phyloP scores from a whole-genome alignment of 1,284 basidiomycete species.

The Ceratobasidium sp. region DNA sequence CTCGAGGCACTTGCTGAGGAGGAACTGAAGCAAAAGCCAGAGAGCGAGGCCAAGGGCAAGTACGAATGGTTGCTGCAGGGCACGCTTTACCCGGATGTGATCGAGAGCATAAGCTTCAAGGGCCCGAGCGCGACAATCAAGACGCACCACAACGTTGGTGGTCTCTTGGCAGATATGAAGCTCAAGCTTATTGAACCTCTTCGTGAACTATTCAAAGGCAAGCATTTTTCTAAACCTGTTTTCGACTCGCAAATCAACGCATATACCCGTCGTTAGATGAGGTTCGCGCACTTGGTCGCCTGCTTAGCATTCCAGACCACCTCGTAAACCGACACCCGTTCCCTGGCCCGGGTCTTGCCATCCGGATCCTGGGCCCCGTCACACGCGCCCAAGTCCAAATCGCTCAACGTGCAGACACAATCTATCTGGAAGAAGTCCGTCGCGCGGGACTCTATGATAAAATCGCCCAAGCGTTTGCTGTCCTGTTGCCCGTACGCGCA shows the following conservation, averaged over 20 bases:
- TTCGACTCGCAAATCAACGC: neutral
- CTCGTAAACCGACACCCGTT: constrained; percentile 99
- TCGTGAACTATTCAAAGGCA: constrained; percentile 97
- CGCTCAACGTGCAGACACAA: constrained; percentile 93
- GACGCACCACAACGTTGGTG: constrained; percentile 99
- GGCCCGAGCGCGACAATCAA: constrained; percentile 99
- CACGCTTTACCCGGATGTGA: constrained; percentile 99
- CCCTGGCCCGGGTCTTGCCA: constrained; percentile 98
- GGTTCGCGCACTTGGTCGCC: constrained; percentile 89
- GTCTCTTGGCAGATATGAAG: constrained; percentile 97
- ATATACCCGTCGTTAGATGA: constrained; percentile 69
- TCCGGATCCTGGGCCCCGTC: constrained; percentile 95
- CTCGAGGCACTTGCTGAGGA: constrained; percentile 85
- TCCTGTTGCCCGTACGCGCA: constrained; percentile 94
- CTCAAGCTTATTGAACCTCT: constrained; percentile 98
- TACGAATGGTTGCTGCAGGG: constrained; percentile 98
- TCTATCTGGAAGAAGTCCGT: constrained; percentile 98
- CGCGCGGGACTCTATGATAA: constrained; percentile 91
- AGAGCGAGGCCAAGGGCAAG: constrained; percentile 79
- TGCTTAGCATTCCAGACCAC: constrained; percentile 90
- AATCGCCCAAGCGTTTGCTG: constrained; percentile 97
- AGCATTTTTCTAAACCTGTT: constrained; percentile 42
- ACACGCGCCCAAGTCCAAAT: constrained; percentile 92
- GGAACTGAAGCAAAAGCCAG: constrained; percentile 67
- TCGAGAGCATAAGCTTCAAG: constrained; percentile 99